A percentile compares a stretch with the other conserved stretches of the same genome.
These are phyloP conservation scores for Sodiomyces alkalinus DNA, from an alignment of 2,329 filamentous ascomycete species.

Conservation along the genomic window DNA sequence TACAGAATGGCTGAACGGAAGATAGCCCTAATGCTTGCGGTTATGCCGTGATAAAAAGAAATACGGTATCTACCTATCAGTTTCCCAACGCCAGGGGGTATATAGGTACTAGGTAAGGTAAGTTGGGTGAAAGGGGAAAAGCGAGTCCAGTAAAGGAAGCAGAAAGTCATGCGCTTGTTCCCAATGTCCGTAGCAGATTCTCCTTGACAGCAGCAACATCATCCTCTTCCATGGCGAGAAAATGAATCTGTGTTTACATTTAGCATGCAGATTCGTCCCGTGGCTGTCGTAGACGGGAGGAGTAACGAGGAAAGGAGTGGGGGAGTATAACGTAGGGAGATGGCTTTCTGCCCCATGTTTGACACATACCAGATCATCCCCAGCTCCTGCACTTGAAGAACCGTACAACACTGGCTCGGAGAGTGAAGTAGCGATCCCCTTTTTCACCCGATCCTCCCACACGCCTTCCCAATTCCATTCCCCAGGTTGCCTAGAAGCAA, in stretches of 20 bases:
- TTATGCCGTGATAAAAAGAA: too few relatives aligned
- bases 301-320: not conserved
- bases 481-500: slow-evolving; percentile 41
- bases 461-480: slow-evolving; percentile 98
- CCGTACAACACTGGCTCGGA: slow-evolving; percentile 72
- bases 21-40: too few relatives aligned
- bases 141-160: too few relatives aligned
- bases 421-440: slow-evolving; percentile 59
- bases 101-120: too few relatives aligned
- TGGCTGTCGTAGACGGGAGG: too few relatives aligned
- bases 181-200: slow-evolving; percentile 38
- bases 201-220: slow-evolving; percentile 43
- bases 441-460: slow-evolving; percentile 80
- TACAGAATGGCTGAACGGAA: too few relatives aligned
- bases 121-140: too few relatives aligned
- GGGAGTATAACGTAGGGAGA: too few relatives aligned
- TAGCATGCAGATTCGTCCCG: too few relatives aligned
- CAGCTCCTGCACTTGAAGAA: slow-evolving; percentile 33
- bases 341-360: not conserved
- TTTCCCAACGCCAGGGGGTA: too few relatives aligned
- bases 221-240: slow-evolving; percentile 45
- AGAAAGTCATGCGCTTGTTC: slow-evolving; percentile 15
- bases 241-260: too few relatives aligned
- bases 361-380: slow-evolving; percentile 12
- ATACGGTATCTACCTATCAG: too few relatives aligned